Base-by-base conservation (phyloP, 768 basidiomycete species). In the Tulasnella sp. region DNA sequence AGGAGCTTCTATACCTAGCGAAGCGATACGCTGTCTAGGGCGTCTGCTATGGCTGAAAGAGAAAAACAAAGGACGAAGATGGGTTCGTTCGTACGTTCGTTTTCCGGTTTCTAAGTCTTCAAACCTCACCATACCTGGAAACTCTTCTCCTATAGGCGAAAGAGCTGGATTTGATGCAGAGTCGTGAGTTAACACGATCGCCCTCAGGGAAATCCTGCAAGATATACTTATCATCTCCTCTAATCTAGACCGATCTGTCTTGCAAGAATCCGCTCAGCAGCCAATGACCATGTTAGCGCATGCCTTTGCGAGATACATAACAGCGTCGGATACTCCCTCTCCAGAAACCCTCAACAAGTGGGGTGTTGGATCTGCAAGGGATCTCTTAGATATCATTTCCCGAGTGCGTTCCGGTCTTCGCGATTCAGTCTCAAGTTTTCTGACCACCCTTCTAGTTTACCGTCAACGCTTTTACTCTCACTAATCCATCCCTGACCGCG, bases 391-490 rank as follows among this genome's bases (percentile, higher is more conserved):
- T 64, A 66, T 85, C 24, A 79, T 86, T 51, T 90, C 89, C n/a
- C 75, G 80, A 56, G 88, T 88, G 65, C 41, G 80, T 70, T 4
- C 24, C 43, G 17, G 64, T 29, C 8, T 24, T 38, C 34, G 23
- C 3, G 2, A 23, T 24, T 13, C 9, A 23, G 3, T 19, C 7
- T 34, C 21, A 48, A 56, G 29, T 49, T 56, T 29, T 11, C 38
- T 55, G 34, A 52, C 15, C n/a, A n/a, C n/a, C n/a, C n/a, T 51
- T 50, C 30, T 63, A 98, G 93, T 93, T 97, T 68, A 80, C 82
- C 9, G 88, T 89, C 5, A 99, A 99, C 69, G 85, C 95, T 0
- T 88, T 97, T 67, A 86, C 93, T 0, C 73, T 96, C 9, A 85
- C 91, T 1, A 80, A 85, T 0, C 82, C 87, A 0, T 78, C 86